Evolutionary conservation across 192 early-diverging fungal genomes (phyloP).

Genomic region (Backusella liffmaniae): DNA sequence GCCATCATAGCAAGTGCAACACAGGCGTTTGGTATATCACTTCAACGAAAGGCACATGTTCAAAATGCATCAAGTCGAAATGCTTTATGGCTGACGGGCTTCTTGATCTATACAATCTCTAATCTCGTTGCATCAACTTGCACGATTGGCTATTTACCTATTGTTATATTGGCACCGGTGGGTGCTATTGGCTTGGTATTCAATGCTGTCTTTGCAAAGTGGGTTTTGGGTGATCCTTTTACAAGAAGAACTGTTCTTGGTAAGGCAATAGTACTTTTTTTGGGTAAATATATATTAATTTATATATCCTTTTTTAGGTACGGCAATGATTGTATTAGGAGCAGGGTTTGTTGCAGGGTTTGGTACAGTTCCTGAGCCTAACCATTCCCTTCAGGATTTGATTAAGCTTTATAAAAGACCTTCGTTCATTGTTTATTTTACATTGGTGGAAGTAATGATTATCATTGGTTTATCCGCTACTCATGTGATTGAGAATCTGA

Average conservation of each 20-base stretch:
- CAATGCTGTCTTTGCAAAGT: constrained; percentile 73
- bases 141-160: constrained; percentile 73
- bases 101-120: constrained; percentile 66
- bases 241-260: constrained; percentile 55
- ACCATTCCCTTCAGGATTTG: constrained; percentile 64
- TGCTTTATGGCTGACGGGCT: constrained; percentile 66
- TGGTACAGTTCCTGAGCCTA: constrained; percentile 75
- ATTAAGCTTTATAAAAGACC: constrained; percentile 66
- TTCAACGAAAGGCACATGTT: constrained; percentile 67
- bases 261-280: constrained; percentile 3
- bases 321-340: constrained; percentile 65
- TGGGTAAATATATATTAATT: not conserved
- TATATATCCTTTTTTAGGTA: constrained; percentile 46
- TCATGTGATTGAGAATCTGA: constrained; percentile 46
- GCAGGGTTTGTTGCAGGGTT: constrained; percentile 68
- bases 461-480: constrained; percentile 45
- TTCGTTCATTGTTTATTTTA: constrained; percentile 67
- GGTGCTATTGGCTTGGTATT: constrained; percentile 74
- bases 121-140: constrained; percentile 69
- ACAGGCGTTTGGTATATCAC: constrained; percentile 71
- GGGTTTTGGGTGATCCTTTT: constrained; percentile 66
- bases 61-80: constrained; percentile 25
- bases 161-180: constrained; percentile 74
- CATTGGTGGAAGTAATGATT: constrained; percentile 52
- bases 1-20: constrained; percentile 57